Evolutionary conservation across 805 yeast genomes (phyloP), one percentile per base, ranked within the genome.

Genomic region (Starmera quercuum): DNA sequence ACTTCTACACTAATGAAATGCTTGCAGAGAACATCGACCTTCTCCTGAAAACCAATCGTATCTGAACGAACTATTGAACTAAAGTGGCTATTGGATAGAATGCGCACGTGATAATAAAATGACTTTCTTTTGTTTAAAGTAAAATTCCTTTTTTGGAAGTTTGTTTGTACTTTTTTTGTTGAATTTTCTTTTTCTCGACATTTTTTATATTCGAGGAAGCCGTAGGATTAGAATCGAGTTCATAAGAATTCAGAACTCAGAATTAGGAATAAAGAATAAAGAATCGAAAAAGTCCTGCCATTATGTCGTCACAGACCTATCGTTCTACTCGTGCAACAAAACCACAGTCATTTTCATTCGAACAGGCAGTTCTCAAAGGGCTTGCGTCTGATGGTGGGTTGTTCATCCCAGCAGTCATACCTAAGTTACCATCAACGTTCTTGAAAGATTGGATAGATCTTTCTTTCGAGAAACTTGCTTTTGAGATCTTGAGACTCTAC

Each of bases 321-420:
- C 78, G 90, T 64, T 83, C 94, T 14, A 81, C 94, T n/a, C 79
- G 94, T 58, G 73, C 83, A 4, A 39, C 71, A 14, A 54, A 52
- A 3, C 55, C 60, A 13, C 73, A 74, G 47, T 54, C 69, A 7
- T 66, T 73, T 32, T 70, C 86, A 5, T 84, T 84, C 45, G 95
- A 84, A 58, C 87, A 78, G 34, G 90, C 82, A 15, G 82, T 84
- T 37, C 78, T 83, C 59, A 82, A 83, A 37, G 99, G 99, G 33
- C 70, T 92, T 51, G 97, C 97, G 34, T 77, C 83, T 31, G 99
- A 94, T 56, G 98, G 98, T 45, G 99, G 99, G 26, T 73, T 92
- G 26, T 92, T 85, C 59, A 70, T 92, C 36, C 99, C 98, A 30
- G 72, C 92, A 12, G 66, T 56, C 30, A 83, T 88, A 46, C 96